Evolutionary conservation across 1,139 yeast species (phyloP).

Genomic region (Zygoascus meyerae): DNA sequence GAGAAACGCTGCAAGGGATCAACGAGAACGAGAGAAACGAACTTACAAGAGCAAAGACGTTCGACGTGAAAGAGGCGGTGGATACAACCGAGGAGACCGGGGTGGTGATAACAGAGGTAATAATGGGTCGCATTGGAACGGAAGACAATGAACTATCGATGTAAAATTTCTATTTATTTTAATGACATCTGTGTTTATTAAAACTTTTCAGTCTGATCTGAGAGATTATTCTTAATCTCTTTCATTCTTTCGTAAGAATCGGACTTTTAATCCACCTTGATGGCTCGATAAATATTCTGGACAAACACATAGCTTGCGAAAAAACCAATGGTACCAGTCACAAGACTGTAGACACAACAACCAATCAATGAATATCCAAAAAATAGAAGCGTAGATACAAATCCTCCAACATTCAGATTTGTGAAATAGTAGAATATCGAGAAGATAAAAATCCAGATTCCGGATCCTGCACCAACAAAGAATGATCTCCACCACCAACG

Average conservation of each 20-base stretch:
- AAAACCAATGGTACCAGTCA: slow-evolving; percentile 73
- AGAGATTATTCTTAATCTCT: background rate
- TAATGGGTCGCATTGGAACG: background rate
- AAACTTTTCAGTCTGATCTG: background rate
- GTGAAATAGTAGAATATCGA: slow-evolving; percentile 59
- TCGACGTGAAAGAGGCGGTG: slow-evolving; percentile 20
- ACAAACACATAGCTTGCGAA: slow-evolving; percentile 58
- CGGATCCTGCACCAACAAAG: slow-evolving; percentile 62
- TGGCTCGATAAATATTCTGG: slow-evolving; percentile 50
- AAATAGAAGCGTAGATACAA: slow-evolving; percentile 64
- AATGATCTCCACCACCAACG: slow-evolving; percentile 86
- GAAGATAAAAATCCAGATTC: slow-evolving; percentile 64
- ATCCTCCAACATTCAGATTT: slow-evolving; percentile 39
- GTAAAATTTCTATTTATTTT: slow-evolving; percentile 3
- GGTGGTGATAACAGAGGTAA: slow-evolving; percentile 30
- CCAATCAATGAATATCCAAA: slow-evolving; percentile 67
- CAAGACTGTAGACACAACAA: slow-evolving; percentile 56
- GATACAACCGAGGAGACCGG: slow-evolving; percentile 19
- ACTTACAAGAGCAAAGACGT: slow-evolving; percentile 16
- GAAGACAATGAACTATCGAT: background rate
- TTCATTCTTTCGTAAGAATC: background rate
- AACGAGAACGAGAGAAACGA: slow-evolving; percentile 43
- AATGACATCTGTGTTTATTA: slow-evolving; percentile 1
- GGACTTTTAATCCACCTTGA: slow-evolving; percentile 46
- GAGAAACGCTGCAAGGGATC: slow-evolving; percentile 42